These are phyloP conservation scores for Dendrobium officinale DNA, from an alignment of 106 monocot species.

Conservation along the genomic window DNA sequence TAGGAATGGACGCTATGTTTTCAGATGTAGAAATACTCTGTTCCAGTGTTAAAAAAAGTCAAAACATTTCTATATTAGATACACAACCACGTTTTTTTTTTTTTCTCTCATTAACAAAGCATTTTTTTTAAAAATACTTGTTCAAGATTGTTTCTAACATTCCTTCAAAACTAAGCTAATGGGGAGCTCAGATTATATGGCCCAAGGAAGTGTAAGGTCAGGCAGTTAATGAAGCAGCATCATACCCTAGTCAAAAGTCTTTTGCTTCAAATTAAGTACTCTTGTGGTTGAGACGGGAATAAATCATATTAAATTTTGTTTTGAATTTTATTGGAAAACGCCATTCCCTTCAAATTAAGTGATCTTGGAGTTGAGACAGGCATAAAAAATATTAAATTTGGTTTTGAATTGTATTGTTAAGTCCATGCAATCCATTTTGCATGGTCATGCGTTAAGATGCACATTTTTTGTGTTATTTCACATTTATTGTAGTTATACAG, in stretches of 20 bases:
- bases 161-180: background rate
- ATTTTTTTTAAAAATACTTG: background rate
- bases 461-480: no score
- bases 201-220: background rate
- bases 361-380: no score
- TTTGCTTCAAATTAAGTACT: background rate
- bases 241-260: background rate
- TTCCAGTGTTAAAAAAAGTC: background rate
- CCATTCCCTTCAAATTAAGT: background rate
- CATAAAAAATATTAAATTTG: background rate
- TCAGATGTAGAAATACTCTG: background rate
- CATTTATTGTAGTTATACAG: no score
- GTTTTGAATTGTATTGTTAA: background rate
- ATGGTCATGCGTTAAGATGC: no score
- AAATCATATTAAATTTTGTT: background rate
- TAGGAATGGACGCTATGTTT: background rate
- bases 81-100: background rate
- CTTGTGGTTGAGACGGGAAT: no score
- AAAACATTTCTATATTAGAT: background rate
- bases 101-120: background rate
- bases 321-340: background rate
- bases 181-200: background rate
- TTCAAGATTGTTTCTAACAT: background rate
- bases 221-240: background rate
- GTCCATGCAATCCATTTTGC: no score